Evolutionary conservation across 306 rosid genomes (phyloP), one percentile per base, ranked within the genome.

Genomic region (Biancaea sappan): DNA sequence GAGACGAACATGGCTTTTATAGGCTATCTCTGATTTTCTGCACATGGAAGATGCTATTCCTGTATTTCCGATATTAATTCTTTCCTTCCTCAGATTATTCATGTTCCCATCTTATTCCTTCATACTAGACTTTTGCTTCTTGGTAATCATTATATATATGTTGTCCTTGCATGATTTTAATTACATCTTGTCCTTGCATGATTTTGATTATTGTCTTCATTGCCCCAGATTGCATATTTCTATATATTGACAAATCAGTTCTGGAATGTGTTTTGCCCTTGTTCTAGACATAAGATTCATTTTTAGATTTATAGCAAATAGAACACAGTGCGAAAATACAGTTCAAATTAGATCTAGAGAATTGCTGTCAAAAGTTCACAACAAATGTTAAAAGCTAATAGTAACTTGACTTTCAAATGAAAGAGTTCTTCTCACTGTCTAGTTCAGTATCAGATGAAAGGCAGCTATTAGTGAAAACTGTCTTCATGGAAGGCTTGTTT

Each of bases 381-480:
- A 6, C 4, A 28, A 58, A 46, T 47, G 62, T 48, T 35, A 12
- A 47, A 63, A 22, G 28, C 34, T 53, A 3, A 4, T 16, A 54
- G 48, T 32, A 35, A 53, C 18, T 6, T 63, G 53, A 15, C 66
- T 58, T 56, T 63, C 32, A 44, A 43, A 60, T n/a, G 19, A 44
- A 28, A 11, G 15, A n/a, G 8, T 29, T 46, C 19, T 57, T 28
- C 56, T 54, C 47, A 46, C 64, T 56, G 35, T 38, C 58, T 48
- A 6, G 65, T 37, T 60, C 19, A 70, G 54, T 66, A 25, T 56
- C 69, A 18, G 16, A 34, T 56, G 35, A 66, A 57, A 44, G 16
- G 53, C 46, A 34, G 0, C 35, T 68, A 47, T 47, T 48, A 25
- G 34, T 37, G 60, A 35, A 18, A 50, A 68, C 25, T 38, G n/a